Evolutionary conservation across 495 filamentous ascomycete species (phyloP), one percentile per base, ranked within the genome.

Genomic region (Pseudoneurospora amorphoporcata): DNA sequence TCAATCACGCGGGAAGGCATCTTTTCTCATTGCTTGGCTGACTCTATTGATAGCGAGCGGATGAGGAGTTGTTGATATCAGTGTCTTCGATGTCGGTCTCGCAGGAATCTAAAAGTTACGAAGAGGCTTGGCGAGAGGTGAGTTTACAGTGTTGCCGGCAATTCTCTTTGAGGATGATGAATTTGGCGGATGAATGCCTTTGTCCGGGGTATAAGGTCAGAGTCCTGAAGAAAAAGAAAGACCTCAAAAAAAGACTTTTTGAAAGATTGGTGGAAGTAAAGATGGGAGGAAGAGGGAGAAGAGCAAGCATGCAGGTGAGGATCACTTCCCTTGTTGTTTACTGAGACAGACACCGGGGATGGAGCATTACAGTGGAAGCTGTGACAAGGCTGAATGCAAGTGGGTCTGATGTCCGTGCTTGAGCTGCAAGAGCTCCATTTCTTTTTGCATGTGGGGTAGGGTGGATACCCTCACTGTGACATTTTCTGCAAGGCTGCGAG

Each of bases 1-100:
- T 79, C 73, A 39, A 77, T 61, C 16, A 77, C 77, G 8, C 80
- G 75, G 32, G 81, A 81, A 73, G 83, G 79, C 84, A 86, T 86
- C 70, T 73, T 76, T 42, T n/a, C 70, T 65, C 53, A 65, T 37
- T 17, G 14, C 39, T 19, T n/a, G 43, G n/a, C 70, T 17, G 53
- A 35, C 38, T n/a, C n/a, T 9, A 19, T 23, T 35, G n/a, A 10
- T 32, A 39, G 10, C 12, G 16, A 32, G 12, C 16, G 23, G 8
- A 35, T 32, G 10, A 38, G n/a, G n/a, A 14, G 39, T 38, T 68
- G 9, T 65, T 8, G 16, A 38, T 23, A 39, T 38, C n/a, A 19
- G 35, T 43, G 0, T 65, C 3, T 29, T 65, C 53, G 29, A 65
- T 35, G 53, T 8, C 53, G 14, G 29, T 65, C 29, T 35, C 53